phyloP scores from a whole-genome alignment of 768 basidiomycete species.

The Asterophora parasitica region DNA sequence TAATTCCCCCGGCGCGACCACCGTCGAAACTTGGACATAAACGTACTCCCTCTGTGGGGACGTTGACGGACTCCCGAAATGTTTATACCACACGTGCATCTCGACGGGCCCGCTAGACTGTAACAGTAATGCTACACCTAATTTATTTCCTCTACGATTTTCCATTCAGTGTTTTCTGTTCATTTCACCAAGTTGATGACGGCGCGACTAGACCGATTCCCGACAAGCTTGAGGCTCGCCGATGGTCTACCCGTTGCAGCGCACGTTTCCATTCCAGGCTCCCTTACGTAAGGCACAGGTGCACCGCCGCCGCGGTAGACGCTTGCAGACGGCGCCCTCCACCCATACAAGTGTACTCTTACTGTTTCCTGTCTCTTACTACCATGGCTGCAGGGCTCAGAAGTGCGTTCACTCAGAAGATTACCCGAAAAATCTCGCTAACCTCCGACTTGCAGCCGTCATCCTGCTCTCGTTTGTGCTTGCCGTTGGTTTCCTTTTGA shows the following conservation, averaged over 20 bases:
- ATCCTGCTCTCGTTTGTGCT: slow-evolving; percentile 96
- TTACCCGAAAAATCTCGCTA: not conserved
- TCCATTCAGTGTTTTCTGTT: not conserved
- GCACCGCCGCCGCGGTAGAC: too few relatives aligned
- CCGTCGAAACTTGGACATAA: slow-evolving; percentile 26
- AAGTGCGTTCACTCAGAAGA: slow-evolving; percentile 40
- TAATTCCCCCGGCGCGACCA: slow-evolving; percentile 10
- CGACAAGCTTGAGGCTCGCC: too few relatives aligned
- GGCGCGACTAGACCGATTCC: too few relatives aligned
- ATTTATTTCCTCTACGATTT: slow-evolving; percentile 4
- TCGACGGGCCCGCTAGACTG: slow-evolving; percentile 25
- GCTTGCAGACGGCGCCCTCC: too few relatives aligned
- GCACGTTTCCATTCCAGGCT: too few relatives aligned
- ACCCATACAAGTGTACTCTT: not conserved
- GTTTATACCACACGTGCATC: slow-evolving; percentile 31
- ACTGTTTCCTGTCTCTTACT: not conserved
- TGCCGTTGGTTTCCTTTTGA: slow-evolving; percentile 94
- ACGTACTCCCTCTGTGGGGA: slow-evolving; percentile 22
- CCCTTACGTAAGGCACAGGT: slow-evolving; percentile 5
- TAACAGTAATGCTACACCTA: slow-evolving; percentile 1
- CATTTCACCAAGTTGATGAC: too few relatives aligned
- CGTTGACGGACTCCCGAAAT: slow-evolving; percentile 41
- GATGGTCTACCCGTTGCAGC: too few relatives aligned
- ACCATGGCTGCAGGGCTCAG: slow-evolving; percentile 65
- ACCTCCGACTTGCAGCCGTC: slow-evolving; percentile 55